A percentile compares a stretch with the other conserved stretches of the same genome.
Conservation (phyloP, 129 eudicot genomes). For the Smallanthus sonchifolius region DNA sequence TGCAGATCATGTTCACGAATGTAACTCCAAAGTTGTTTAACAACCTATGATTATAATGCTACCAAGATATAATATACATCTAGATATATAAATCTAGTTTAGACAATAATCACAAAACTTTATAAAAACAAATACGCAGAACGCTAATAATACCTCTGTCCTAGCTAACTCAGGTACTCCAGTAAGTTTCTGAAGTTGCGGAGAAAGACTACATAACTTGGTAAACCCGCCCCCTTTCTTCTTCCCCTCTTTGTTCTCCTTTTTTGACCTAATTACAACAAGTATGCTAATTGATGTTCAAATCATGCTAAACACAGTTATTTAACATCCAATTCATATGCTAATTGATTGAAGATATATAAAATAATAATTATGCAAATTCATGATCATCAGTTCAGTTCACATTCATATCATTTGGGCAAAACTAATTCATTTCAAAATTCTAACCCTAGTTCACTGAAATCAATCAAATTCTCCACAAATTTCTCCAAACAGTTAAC, state of each 20-base stretch:
- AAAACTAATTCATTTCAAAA: no score
- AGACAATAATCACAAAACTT: neutral
- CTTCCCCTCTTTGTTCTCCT: constrained; percentile 54
- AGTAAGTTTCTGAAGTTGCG: constrained; percentile 70
- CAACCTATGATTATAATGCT: constrained; percentile 49
- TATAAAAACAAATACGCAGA: neutral
- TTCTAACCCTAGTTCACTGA: neutral
- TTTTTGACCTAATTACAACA: constrained; percentile 41
- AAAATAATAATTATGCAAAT: no score
- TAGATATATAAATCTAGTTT: neutral
- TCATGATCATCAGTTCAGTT: no score
- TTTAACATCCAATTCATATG: no score
- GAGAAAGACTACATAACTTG: constrained; percentile 77
- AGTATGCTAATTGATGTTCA: no score
- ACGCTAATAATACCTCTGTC: constrained; percentile 56
- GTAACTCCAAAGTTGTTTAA: constrained; percentile 79
- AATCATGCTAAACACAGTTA: no score
- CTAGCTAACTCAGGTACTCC: constrained; percentile 79
- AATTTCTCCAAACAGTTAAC: neutral
- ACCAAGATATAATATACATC: neutral
- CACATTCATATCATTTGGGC: no score
- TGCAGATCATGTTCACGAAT: constrained; percentile 67
- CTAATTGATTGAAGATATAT: no score
- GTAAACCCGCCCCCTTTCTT: constrained; percentile 72
- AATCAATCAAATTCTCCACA: neutral